A percentile compares a stretch with the other conserved stretches of the same genome.
Evolutionary conservation across 108 stramenopile genomes (phyloP).

Genomic region (Fragilaria crotonensis): DNA sequence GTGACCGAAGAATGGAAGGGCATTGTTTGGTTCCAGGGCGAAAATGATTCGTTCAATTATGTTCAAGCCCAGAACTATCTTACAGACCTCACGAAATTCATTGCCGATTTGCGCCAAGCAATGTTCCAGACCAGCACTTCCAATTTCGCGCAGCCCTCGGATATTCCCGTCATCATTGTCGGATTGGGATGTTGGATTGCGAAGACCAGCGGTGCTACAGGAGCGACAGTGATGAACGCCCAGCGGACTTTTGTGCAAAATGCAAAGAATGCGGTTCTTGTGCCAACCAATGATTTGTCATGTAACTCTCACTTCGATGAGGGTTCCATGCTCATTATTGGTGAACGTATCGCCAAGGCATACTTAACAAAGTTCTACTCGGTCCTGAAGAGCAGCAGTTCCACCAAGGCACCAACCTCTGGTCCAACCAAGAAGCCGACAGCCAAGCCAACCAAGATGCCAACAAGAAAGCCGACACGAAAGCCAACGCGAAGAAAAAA

Average conservation of each 20-base stretch:
- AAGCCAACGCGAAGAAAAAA: too few species aligned
- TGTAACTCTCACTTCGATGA: slow-evolving; percentile 7
- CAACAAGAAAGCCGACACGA: too few species aligned
- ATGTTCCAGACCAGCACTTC: background rate
- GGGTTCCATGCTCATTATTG: slow-evolving; percentile 6
- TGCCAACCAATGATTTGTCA: slow-evolving; percentile 3
- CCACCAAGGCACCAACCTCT: too few species aligned
- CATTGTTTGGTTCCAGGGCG: slow-evolving; percentile 15
- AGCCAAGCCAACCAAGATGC: too few species aligned
- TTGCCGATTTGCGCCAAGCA: background rate
- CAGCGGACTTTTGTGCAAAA: background rate
- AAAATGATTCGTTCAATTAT: slow-evolving; percentile 1
- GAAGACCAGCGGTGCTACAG: background rate
- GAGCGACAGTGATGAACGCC: background rate
- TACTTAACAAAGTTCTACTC: too few species aligned
- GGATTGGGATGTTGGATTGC: background rate
- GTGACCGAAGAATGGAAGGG: background rate
- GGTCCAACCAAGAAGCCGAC: too few species aligned
- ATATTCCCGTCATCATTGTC: slow-evolving; percentile 12
- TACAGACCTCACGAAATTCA: background rate
- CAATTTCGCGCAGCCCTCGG: background rate
- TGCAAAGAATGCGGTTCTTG: background rate
- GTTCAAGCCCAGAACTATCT: background rate
- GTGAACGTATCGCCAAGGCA: slow-evolving; percentile 7
- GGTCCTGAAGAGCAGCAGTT: too few species aligned